Percentiles rank a stretch among this genome's conserved stretches.
These are phyloP conservation scores for Hypoxylon sp. DNA, from an alignment of 2,329 filamentous ascomycete genomes.

Conservation along the genomic window DNA sequence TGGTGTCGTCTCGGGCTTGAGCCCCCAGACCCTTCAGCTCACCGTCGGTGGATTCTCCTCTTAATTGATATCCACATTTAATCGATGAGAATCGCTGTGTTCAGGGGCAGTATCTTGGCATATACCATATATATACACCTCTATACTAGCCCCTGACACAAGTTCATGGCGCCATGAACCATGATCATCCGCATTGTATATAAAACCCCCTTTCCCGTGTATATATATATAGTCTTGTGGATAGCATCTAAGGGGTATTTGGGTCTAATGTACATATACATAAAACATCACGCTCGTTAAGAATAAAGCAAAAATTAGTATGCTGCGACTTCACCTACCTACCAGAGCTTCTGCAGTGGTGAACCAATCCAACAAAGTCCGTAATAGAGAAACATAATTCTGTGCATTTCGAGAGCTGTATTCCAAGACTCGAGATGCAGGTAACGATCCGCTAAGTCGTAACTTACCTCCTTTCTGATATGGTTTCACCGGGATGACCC, in stretches of 20 bases:
- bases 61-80: constrained; percentile 47
- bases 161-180: constrained; percentile 17
- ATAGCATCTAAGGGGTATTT: constrained; percentile 32
- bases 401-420: neutral
- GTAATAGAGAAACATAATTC: neutral
- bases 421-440: neutral
- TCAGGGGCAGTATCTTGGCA: constrained; percentile 3
- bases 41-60: constrained; percentile 61
- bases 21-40: constrained; percentile 62
- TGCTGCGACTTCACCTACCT: neutral
- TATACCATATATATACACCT: neutral
- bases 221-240: constrained; percentile 32
- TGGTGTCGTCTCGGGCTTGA: constrained; percentile 64
- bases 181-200: constrained; percentile 34
- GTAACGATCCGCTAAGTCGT: neutral
- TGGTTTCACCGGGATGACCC: neutral
- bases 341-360: no score
- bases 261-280: constrained; percentile 37
- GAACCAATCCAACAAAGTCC: neutral
- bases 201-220: constrained; percentile 33
- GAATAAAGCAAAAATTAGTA: constrained; percentile 7
- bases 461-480: neutral
- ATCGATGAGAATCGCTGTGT: constrained; percentile 2
- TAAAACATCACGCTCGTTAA: constrained; percentile 31
- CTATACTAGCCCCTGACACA: constrained; percentile 28